Percentiles rank a stretch among this genome's conserved stretches.
phyloP scores from a whole-genome alignment of 2,329 filamentous ascomycete species.

The Microsporum ferrugineum region DNA sequence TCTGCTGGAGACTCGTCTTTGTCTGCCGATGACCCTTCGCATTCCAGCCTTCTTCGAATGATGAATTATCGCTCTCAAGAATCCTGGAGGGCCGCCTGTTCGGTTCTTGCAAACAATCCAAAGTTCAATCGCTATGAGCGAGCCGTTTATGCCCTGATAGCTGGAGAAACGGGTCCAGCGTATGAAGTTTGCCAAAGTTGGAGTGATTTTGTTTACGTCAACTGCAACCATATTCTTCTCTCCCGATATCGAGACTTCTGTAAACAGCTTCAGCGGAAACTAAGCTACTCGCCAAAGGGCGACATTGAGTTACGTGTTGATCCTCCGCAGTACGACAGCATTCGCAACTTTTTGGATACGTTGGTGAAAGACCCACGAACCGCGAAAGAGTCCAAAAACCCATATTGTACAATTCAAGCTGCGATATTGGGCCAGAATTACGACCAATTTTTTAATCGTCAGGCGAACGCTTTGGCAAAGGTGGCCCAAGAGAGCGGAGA shows the following conservation, averaged over 20 bases:
- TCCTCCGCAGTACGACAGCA: constrained; percentile 37
- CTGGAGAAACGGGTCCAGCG: constrained; percentile 69
- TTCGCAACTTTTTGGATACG: constrained; percentile 29
- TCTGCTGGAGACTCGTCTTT: constrained; percentile 25
- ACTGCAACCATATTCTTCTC: constrained; percentile 76
- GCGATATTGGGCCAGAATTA: constrained; percentile 34
- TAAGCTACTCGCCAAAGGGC: constrained; percentile 44
- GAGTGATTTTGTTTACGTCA: constrained; percentile 78
- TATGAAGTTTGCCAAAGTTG: constrained; percentile 64
- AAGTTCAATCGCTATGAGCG: constrained; percentile 67
- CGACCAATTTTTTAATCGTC: constrained; percentile 30
- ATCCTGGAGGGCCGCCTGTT: constrained; percentile 29
- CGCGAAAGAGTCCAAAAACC: constrained; percentile 31
- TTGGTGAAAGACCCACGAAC: constrained; percentile 27
- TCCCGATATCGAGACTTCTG: constrained; percentile 65
- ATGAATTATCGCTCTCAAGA: constrained; percentile 32
- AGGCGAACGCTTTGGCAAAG: constrained; percentile 33
- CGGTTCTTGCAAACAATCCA: constrained; percentile 46
- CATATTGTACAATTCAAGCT: constrained; percentile 35
- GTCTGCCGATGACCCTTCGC: constrained; percentile 21
- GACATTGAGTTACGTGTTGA: constrained; percentile 46
- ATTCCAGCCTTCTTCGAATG: constrained; percentile 31
- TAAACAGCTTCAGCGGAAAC: constrained; percentile 32
- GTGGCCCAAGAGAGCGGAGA: constrained; percentile 21
- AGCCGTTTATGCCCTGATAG: constrained; percentile 82